Conservation (phyloP, 2,329 filamentous ascomycete species). For the Immersiporthe knoxdaviesiana region DNA sequence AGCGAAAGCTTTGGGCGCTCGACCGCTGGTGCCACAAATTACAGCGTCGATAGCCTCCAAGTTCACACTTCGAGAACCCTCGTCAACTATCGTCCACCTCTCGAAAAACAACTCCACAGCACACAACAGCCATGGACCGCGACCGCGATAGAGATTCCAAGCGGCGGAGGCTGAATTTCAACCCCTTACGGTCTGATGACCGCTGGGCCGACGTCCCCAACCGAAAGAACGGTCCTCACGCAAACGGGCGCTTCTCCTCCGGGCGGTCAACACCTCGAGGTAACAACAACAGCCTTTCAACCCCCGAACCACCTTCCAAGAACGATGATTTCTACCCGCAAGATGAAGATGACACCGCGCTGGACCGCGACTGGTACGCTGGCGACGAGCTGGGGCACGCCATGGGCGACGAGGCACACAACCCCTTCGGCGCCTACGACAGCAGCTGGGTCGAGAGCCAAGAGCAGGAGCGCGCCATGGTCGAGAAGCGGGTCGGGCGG, state of each 20-base stretch:
- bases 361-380: conserved; percentile 92
- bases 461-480: conserved; percentile 71
- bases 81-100: neutral
- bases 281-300: conserved; percentile 38
- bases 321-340: conserved; percentile 58
- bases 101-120: neutral
- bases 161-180: conserved; percentile 67
- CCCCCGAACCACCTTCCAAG: conserved; percentile 45
- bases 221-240: conserved; percentile 43
- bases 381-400: conserved; percentile 82
- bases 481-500: conserved; percentile 78
- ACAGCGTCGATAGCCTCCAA: neutral
- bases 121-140: conserved; percentile 35
- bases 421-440: conserved; percentile 80
- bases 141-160: conserved; percentile 43
- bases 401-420: conserved; percentile 90
- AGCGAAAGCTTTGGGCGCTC: neutral
- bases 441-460: conserved; percentile 72
- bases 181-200: conserved; percentile 56
- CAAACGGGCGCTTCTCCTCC: conserved; percentile 40
- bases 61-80: neutral
- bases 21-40: neutral
- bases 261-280: conserved; percentile 36
- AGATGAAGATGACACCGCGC: conserved; percentile 72
- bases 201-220: conserved; percentile 58